Conservation (phyloP, 352 stramenopile genomes). For the Phytopythium cucurbitacearum region DNA sequence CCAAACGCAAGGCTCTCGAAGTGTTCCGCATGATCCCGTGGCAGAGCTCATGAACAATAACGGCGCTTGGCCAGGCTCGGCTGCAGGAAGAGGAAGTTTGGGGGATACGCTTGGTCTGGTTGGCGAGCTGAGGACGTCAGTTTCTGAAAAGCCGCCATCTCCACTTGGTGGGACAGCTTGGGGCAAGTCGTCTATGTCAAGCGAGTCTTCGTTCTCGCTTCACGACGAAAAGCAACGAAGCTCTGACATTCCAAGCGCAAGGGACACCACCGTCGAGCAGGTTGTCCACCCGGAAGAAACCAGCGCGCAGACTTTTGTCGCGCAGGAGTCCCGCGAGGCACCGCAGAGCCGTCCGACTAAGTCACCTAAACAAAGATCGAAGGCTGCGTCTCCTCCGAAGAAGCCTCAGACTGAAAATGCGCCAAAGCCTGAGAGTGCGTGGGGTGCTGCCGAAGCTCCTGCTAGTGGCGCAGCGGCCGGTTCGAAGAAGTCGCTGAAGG, state of each 20-base stretch:
- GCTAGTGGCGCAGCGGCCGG: constrained; percentile 5
- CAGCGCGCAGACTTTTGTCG: no score
- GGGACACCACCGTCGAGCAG: constrained; percentile 1
- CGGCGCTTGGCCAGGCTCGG: constrained; percentile 1
- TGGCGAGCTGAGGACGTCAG: background rate
- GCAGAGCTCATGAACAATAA: constrained; percentile 27
- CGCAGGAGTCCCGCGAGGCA: no score
- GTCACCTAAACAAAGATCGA: background rate
- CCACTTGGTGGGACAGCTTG: background rate
- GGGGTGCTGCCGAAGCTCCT: constrained; percentile 19
- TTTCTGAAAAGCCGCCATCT: background rate
- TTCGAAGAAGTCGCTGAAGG: constrained; percentile 54
- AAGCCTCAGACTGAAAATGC: constrained; percentile 11
- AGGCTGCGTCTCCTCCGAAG: constrained; percentile 11
- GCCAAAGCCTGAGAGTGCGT: constrained; percentile 12
- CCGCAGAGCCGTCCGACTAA: no score
- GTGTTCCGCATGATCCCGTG: constrained; percentile 14
- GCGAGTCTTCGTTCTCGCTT: constrained; percentile 17
- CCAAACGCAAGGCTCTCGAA: constrained; percentile 10
- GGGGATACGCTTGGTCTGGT: background rate
- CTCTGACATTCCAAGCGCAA: no score
- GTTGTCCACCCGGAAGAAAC: background rate
- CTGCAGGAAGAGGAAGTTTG: background rate
- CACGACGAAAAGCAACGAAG: constrained; percentile 29
- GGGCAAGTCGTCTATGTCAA: constrained; percentile 1